phyloP scores from a whole-genome alignment of 2,329 filamentous ascomycete genomes.

The Ophiostoma himal-ulmi region DNA sequence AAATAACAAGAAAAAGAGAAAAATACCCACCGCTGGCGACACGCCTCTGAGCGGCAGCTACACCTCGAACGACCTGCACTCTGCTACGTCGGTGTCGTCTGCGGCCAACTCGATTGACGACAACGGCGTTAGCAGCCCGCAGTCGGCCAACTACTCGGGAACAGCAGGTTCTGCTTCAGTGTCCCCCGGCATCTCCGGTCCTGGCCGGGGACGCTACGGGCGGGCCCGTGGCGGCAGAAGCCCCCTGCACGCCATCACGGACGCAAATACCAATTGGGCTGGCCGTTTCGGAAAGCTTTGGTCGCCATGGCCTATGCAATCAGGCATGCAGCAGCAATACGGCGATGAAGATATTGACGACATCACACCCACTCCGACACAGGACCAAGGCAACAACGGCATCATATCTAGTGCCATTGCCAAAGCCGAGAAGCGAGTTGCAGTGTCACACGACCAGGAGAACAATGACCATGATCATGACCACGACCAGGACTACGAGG shows the following conservation, averaged over 20 bases:
- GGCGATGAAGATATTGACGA: neutral
- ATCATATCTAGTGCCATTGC: slow-evolving; percentile 92
- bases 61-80: slow-evolving; percentile 33
- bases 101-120: slow-evolving; percentile 19
- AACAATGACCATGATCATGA: slow-evolving; percentile 35
- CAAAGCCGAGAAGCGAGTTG: slow-evolving; percentile 63
- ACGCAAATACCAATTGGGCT: slow-evolving; percentile 53
- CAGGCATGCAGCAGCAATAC: slow-evolving; percentile 16
- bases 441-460: slow-evolving; percentile 39
- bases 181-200: slow-evolving; percentile 70
- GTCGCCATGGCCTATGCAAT: slow-evolving; percentile 31
- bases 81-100: slow-evolving; percentile 30
- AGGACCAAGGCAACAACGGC: slow-evolving; percentile 51
- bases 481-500: slow-evolving; percentile 47
- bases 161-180: slow-evolving; percentile 48
- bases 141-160: slow-evolving; percentile 14
- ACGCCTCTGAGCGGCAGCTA: slow-evolving; percentile 45
- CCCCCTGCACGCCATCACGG: slow-evolving; percentile 54
- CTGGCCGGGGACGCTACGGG: slow-evolving; percentile 79
- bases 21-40: slow-evolving; percentile 85
- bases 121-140: slow-evolving; percentile 16
- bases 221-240: slow-evolving; percentile 57
- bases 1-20: slow-evolving; percentile 98
- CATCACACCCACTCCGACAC: neutral
- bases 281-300: slow-evolving; percentile 44